These are phyloP conservation scores for Ophiocordyceps sinensis DNA, from an alignment of 2,329 filamentous ascomycete species.

Conservation along the genomic window DNA sequence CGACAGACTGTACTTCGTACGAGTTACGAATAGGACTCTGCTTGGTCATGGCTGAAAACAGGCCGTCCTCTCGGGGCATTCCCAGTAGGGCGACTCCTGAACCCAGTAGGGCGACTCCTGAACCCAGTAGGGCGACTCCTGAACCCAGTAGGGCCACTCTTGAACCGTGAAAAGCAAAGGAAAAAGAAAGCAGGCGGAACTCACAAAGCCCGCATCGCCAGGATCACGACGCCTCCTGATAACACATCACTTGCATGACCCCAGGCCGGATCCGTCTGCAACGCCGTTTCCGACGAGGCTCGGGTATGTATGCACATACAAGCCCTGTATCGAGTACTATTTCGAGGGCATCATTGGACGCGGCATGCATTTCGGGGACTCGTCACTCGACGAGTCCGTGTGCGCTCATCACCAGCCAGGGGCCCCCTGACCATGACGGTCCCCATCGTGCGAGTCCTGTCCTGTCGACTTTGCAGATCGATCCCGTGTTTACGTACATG, in stretches of 20 bases:
- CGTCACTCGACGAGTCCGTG: not conserved
- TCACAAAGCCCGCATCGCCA: not conserved
- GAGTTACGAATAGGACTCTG: too few relatives aligned
- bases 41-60: not conserved
- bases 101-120: too few relatives aligned
- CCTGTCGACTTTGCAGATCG: not conserved
- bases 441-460: not conserved
- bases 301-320: not conserved
- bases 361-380: not conserved
- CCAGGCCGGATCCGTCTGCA: not conserved
- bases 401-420: not conserved
- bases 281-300: not conserved
- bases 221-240: not conserved
- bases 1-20: not conserved
- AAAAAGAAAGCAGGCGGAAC: not conserved
- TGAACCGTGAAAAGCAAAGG: not conserved
- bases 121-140: not conserved
- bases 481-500: not conserved
- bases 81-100: too few relatives aligned
- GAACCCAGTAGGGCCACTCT: not conserved
- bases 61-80: not conserved
- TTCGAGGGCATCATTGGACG: not conserved
- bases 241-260: not conserved
- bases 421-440: not conserved
- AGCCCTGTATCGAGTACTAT: not conserved